A percentile compares a stretch with the other conserved stretches of the same genome.
Evolutionary conservation across 768 basidiomycete species (phyloP).

Genomic region (Clavaria fumosa): DNA sequence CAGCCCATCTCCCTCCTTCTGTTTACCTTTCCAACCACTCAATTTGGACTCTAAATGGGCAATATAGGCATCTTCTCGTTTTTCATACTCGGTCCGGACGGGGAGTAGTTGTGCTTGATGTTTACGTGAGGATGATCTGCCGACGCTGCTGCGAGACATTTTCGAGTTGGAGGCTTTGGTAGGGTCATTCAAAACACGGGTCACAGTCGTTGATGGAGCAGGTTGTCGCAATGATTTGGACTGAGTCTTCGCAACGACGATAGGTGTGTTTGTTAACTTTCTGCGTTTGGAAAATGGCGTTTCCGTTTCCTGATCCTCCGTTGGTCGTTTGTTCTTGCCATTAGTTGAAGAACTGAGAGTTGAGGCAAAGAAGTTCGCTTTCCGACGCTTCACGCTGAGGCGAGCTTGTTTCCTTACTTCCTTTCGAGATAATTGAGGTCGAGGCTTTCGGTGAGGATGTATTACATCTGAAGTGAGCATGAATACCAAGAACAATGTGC

Average conservation of each 20-base stretch:
- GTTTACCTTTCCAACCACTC: conserved; percentile 30
- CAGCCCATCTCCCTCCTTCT: conserved; percentile 62
- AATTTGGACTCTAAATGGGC: conserved; percentile 69
- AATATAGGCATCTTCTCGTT: conserved; percentile 77
- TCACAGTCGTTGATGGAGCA: conserved; percentile 8
- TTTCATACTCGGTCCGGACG: conserved; percentile 28
- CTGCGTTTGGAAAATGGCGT: conserved; percentile 34
- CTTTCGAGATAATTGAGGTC: conserved; percentile 30
- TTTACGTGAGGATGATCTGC: conserved; percentile 12
- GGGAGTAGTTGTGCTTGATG: conserved; percentile 1
- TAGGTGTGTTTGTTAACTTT: conserved; percentile 17
- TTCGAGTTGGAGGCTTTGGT: conserved; percentile 8
- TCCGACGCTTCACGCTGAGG: conserved; percentile 42
- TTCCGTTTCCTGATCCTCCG: conserved; percentile 29
- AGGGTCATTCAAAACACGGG: neutral
- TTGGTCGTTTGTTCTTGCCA: conserved; percentile 25
- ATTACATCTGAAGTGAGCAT: conserved; percentile 8
- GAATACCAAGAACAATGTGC: neutral
- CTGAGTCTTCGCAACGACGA: neutral
- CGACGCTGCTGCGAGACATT: conserved; percentile 21
- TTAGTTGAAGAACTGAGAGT: no score
- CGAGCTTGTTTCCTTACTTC: conserved; percentile 51
- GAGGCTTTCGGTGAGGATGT: conserved; percentile 10
- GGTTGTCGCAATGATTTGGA: neutral
- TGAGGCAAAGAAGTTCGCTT: conserved; percentile 39